Conservation (phyloP, 768 basidiomycete species). For the Strobilomyces echinocephalus region DNA sequence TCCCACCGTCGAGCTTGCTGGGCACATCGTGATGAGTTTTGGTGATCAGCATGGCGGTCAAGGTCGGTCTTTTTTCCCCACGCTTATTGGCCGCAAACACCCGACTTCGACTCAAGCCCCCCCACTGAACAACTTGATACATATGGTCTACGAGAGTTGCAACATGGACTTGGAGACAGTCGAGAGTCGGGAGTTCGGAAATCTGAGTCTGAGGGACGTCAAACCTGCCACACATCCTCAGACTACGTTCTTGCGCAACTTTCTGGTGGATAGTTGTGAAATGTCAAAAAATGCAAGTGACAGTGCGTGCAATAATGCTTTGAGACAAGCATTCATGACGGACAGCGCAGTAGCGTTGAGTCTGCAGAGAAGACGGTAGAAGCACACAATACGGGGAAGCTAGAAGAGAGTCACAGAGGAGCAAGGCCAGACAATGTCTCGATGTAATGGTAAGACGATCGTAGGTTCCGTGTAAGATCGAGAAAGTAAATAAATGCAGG, state of each 20-base stretch:
- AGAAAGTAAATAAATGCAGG: slow-evolving; percentile 63
- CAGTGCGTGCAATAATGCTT: slow-evolving; percentile 57
- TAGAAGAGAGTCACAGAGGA: slow-evolving; percentile 53
- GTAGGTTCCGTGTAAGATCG: slow-evolving; percentile 61
- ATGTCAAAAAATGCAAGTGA: slow-evolving; percentile 89
- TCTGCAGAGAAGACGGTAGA: slow-evolving; percentile 25
- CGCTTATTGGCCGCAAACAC: too few species aligned
- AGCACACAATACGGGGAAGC: not conserved
- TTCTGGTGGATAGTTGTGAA: slow-evolving; percentile 73
- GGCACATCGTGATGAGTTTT: slow-evolving; percentile 76
- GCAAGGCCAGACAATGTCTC: slow-evolving; percentile 74
- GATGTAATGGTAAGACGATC: slow-evolving; percentile 67
- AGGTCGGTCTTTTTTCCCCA: too few species aligned
- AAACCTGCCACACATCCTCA: slow-evolving; percentile 88
- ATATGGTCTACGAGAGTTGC: too few species aligned
- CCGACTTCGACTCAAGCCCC: too few species aligned
- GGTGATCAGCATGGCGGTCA: slow-evolving; percentile 67
- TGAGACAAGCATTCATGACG: slow-evolving; percentile 57
- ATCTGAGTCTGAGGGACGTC: too few species aligned
- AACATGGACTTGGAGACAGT: too few species aligned
- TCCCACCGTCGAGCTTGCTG: slow-evolving; percentile 57
- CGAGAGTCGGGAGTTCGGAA: too few species aligned
- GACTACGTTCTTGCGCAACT: slow-evolving; percentile 56
- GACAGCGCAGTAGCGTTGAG: slow-evolving; percentile 61
- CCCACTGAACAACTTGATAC: too few species aligned